Evolutionary conservation across 1,139 yeast genomes (phyloP), one percentile per base, ranked within the genome.

Genomic region (Geotrichum europaeum): DNA sequence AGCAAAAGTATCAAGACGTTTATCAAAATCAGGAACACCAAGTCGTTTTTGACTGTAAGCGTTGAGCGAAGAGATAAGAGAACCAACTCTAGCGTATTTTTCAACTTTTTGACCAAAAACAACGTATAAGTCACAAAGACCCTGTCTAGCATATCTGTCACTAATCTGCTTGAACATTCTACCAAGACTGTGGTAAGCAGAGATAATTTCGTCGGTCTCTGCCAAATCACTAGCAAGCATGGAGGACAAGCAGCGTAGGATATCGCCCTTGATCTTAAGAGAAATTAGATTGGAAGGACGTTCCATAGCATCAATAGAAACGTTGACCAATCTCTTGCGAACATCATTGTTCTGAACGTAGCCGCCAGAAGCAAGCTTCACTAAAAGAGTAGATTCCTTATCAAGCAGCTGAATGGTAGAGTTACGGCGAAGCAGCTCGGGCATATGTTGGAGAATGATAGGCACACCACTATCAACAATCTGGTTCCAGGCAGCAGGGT

Each of bases 11-110:
- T 79, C 78, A 55, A 92, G 76, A 61, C 96, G 80, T 62, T 81
- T 81, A 62, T 85, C 94, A 72, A 86, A 94, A 73, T 95, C 96
- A 51, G 89, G 86, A 65, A 87, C 90, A 53, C 84, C 86, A 63
- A 90, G 76, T 62, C 90, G 80, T 54, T 76, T 81, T 0, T 73
- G 70, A 0, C 91, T 83, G 68, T 78, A 89, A 0, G 97, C 79
- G 70, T 92, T 92, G 64, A 94, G 75, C 43, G 84, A 89, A 3
- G 75, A 76, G 13, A 90, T 71, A 24, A 91, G 71, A 0, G 71
- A 68, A 1, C 87, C 82, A 32, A 84, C 81, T 7, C 75, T 71
- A 24, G 73, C 69, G 49, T 82, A 74, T 9, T 79, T 80, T 1
- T 69, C 69, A 62, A 83, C 82, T 62, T 80, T 81, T 1, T 70